A percentile compares a stretch with the other conserved stretches of the same genome.
phyloP scores from a whole-genome alignment of 2,329 filamentous ascomycete genomes.

The Graphilbum fragrans region DNA sequence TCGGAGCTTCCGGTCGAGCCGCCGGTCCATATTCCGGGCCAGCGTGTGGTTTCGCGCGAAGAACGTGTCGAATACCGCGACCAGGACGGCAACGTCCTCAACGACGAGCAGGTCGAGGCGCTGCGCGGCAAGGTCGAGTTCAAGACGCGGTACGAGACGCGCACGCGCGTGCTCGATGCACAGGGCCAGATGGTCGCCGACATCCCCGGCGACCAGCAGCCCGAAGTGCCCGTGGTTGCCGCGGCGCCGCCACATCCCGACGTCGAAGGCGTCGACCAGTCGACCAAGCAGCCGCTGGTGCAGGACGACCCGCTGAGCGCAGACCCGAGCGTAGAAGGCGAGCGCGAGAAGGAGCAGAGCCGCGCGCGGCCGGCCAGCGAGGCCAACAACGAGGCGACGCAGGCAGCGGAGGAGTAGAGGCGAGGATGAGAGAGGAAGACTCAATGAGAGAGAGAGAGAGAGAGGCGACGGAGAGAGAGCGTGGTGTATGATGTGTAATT shows the following conservation, averaged over 20 bases:
- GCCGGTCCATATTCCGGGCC: slow-evolving; percentile 14
- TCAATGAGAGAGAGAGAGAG: not conserved
- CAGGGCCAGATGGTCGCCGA: slow-evolving; percentile 58
- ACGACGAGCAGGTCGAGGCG: slow-evolving; percentile 69
- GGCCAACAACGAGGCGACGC: slow-evolving; percentile 37
- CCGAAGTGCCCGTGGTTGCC: slow-evolving; percentile 11
- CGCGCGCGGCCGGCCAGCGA: slow-evolving; percentile 53
- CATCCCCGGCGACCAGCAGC: slow-evolving; percentile 14
- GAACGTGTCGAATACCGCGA: slow-evolving; percentile 91
- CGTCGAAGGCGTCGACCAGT: slow-evolving; percentile 46
- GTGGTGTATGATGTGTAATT: too few species aligned
- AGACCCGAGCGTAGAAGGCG: slow-evolving; percentile 43
- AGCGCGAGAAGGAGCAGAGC: slow-evolving; percentile 42
- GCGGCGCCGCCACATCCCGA: slow-evolving; percentile 49
- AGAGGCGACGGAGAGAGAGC: too few species aligned
- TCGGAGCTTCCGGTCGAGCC: slow-evolving; percentile 1
- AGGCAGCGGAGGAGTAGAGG: not conserved
- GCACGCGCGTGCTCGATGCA: slow-evolving; percentile 71
- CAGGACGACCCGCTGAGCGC: slow-evolving; percentile 24
- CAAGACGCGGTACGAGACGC: slow-evolving; percentile 91
- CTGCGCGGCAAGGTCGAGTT: slow-evolving; percentile 91
- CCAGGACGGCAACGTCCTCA: slow-evolving; percentile 79
- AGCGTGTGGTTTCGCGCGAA: slow-evolving; percentile 45
- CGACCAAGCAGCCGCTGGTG: slow-evolving; percentile 31
- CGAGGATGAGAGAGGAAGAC: not conserved